phyloP scores from a whole-genome alignment of 1,139 yeast genomes.

The Meyerozyma carpophila region DNA sequence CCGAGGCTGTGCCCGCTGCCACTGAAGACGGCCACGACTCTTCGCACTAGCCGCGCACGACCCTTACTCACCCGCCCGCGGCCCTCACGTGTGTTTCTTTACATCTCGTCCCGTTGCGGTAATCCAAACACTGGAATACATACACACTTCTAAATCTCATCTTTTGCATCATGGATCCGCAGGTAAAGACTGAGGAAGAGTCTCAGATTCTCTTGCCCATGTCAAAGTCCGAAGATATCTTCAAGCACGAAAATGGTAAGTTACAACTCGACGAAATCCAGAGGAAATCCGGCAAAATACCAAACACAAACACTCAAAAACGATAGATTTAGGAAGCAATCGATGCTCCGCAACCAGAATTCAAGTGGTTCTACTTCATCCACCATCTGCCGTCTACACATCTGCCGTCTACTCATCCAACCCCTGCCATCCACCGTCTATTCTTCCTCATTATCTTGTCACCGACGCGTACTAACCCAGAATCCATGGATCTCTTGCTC shows the following conservation, averaged over 20 bases:
- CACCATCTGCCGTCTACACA: too few species aligned
- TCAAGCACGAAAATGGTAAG: slow-evolving; percentile 27
- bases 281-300: too few species aligned
- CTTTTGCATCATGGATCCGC: slow-evolving; percentile 1
- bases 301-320: too few species aligned
- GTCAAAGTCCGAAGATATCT: slow-evolving; percentile 11
- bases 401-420: too few species aligned
- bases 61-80: background rate
- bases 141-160: background rate
- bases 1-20: background rate
- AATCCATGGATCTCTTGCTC: slow-evolving; percentile 23
- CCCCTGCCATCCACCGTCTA: too few species aligned
- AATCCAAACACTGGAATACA: background rate
- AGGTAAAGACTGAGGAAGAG: background rate
- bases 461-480: slow-evolving; percentile 11
- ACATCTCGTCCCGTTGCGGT: background rate
- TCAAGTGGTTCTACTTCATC: too few species aligned
- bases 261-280: slow-evolving; percentile 2
- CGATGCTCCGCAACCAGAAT: too few species aligned
- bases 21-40: background rate
- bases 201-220: background rate
- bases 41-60: background rate
- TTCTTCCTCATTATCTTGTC: too few species aligned
- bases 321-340: too few species aligned
- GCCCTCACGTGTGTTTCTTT: background rate